Conservation (phyloP, 2,329 filamentous ascomycete species). For the Aspergillus chevalieri region DNA sequence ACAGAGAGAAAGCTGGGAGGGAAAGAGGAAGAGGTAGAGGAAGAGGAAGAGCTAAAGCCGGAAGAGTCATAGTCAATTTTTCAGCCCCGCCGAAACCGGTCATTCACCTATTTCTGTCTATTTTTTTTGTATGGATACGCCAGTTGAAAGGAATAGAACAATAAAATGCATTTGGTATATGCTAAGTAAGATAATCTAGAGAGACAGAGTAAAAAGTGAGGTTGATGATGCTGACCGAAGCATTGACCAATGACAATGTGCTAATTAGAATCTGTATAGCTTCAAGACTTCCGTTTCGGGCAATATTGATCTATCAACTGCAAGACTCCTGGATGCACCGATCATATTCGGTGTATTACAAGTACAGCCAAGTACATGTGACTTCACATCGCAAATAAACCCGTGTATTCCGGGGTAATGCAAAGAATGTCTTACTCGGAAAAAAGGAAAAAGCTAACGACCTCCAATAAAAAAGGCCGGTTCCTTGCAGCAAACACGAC, state of each 20-base stretch:
- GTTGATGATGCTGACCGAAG: too few species aligned
- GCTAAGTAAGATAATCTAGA: background rate
- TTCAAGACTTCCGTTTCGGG: too few species aligned
- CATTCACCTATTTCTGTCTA: background rate
- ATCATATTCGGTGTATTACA: too few species aligned
- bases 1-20: background rate
- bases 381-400: too few species aligned
- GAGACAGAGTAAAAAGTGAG: background rate
- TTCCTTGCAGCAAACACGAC: background rate
- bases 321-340: too few species aligned
- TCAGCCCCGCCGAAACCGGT: background rate
- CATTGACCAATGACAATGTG: too few species aligned
- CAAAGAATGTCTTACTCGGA: background rate
- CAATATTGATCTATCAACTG: too few species aligned
- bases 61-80: constrained; percentile 12
- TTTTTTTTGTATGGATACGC: constrained; percentile 1
- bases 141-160: too few species aligned
- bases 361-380: too few species aligned
- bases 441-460: background rate
- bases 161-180: too few species aligned
- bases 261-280: too few species aligned
- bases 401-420: background rate
- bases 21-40: background rate
- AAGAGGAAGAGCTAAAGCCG: constrained; percentile 1
- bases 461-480: background rate